Evolutionary conservation across 2,329 filamentous ascomycete species (phyloP), one percentile per base, ranked within the genome.

Genomic region (Sporothrix brasiliensis): DNA sequence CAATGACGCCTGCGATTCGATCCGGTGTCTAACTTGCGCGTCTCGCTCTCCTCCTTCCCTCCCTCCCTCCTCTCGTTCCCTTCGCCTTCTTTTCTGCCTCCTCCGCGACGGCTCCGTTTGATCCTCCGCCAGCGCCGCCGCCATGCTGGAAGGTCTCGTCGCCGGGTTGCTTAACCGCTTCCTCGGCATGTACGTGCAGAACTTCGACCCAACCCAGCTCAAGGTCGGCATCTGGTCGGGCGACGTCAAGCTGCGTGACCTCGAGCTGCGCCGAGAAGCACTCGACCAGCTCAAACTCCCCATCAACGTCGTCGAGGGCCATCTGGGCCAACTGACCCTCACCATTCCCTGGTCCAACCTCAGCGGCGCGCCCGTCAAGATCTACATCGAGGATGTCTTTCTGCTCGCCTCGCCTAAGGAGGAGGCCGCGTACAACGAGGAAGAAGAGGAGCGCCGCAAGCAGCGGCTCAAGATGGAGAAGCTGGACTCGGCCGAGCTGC

Each of bases 211-310:
- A 69, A 91, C 93, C 77, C 95, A 99, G 84, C 87, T 99, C 75
- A 99, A 99, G 79, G 94, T 99, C 74, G 95, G 96, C 74, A 99
- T 99, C 77, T 99, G 94, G 95, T 97, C 92, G 27, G 95, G 96
- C 76, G 95, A 99, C 83, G 95, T 99, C 77, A 97, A 97, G 82
- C 86, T 99, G 60, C 90, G 90, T 72, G 90, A 99, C 77, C 89
- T 99, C 71, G 92, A 99, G 83, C 87, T 99, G 63, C 92, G 94
- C 70, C 89, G 92, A 71, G 95, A 99, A 84, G 95, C 95, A 21
- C 90, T 99, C 74, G 95, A 99, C 79, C 96, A 99, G 84, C 88
- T 99, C 75, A 96, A 92, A 79, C 88, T 99, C 6, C 95, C 95
- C 68, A 90, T 99, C 76, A 99, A 99, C 78, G 95, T 99, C 52